These are phyloP conservation scores for Yarrowia galli DNA, from an alignment of 1,139 yeast genomes.

Conservation along the genomic window DNA sequence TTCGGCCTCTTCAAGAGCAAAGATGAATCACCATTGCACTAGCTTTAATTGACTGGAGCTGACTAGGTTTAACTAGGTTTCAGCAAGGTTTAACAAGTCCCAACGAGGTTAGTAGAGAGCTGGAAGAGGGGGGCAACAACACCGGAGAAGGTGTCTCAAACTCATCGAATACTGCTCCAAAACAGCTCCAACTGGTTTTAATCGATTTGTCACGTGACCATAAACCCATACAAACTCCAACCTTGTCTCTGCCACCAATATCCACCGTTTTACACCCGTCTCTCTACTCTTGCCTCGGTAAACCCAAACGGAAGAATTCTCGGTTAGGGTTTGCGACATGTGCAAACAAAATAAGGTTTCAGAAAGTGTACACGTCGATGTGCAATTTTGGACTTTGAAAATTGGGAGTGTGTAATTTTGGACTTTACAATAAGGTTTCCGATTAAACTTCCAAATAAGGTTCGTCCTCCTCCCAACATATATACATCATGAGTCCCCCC, in stretches of 20 bases:
- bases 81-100: background rate
- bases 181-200: too few relatives aligned
- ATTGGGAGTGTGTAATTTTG: too few relatives aligned
- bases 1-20: conserved; percentile 15
- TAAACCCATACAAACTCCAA: too few relatives aligned
- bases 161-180: background rate
- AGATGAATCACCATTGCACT: conserved; percentile 26
- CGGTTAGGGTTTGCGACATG: background rate
- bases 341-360: background rate
- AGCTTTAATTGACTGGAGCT: background rate
- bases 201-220: too few relatives aligned
- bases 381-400: too few relatives aligned
- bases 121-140: background rate
- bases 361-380: too few relatives aligned
- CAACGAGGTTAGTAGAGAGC: background rate
- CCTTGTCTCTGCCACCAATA: too few relatives aligned
- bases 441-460: background rate
- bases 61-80: background rate
- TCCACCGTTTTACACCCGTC: background rate
- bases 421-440: background rate
- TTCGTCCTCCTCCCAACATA: conserved; percentile 15
- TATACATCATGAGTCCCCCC: conserved; percentile 19
- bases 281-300: background rate
- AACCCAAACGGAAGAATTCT: background rate
- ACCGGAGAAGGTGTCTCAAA: background rate